phyloP scores from a whole-genome alignment of 169 alveolate genomes.

The Blepharisma undulans region DNA sequence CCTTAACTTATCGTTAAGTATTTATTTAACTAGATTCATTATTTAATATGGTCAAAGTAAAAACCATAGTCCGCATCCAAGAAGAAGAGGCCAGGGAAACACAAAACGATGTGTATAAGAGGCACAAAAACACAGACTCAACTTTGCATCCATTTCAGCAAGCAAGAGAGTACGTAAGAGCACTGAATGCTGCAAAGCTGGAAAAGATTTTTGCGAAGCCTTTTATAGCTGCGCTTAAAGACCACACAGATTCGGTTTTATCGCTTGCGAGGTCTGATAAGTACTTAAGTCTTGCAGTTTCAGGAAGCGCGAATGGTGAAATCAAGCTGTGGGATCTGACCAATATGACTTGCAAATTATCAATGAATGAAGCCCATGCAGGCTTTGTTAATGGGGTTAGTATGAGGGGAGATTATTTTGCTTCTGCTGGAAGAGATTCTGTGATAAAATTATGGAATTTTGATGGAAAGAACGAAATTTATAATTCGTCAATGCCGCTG shows the following conservation, averaged over 20 bases:
- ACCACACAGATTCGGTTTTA: constrained; percentile 96
- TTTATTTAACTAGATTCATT: no score
- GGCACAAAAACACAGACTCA: constrained; percentile 85
- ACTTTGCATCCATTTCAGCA: constrained; percentile 88
- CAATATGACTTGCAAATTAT: constrained; percentile 79
- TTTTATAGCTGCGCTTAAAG: constrained; percentile 92
- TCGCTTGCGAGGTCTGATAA: constrained; percentile 85
- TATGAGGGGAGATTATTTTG: constrained; percentile 49
- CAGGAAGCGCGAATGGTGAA: constrained; percentile 97
- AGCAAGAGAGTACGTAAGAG: constrained; percentile 95
- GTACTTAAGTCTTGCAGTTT: constrained; percentile 83
- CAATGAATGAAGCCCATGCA: constrained; percentile 91
- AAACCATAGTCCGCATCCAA: constrained; percentile 73
- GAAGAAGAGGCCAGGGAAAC: constrained; percentile 74
- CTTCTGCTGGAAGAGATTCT: constrained; percentile 21
- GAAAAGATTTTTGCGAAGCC: constrained; percentile 98
- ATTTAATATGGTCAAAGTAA: constrained; percentile 80
- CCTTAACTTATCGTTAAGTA: constrained; percentile 53
- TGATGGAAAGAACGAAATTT: not conserved
- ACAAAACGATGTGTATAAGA: constrained; percentile 75
- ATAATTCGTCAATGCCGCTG: not conserved
- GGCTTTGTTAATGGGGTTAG: constrained; percentile 93
- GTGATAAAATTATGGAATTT: constrained; percentile 24
- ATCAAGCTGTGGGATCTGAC: constrained; percentile 94
- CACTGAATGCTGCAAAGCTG: constrained; percentile 95